Conservation (phyloP, 2,329 filamentous ascomycete genomes). For the Stachybotrys chartarum region DNA sequence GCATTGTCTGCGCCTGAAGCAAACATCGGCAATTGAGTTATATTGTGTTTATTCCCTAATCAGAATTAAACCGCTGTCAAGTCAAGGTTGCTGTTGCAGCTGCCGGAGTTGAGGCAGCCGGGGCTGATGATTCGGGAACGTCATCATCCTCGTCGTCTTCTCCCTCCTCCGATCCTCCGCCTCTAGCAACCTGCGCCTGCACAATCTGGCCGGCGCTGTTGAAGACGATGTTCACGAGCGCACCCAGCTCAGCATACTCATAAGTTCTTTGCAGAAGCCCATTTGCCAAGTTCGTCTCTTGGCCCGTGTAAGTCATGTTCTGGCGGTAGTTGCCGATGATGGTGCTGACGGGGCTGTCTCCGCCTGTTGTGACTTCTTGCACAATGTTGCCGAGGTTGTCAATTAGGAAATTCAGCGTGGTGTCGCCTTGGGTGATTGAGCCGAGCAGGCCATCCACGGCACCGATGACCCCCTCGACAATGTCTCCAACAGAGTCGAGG, state of each 20-base stretch:
- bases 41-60: too few species aligned
- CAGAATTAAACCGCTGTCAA: too few species aligned
- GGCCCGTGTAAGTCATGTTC: conserved; percentile 49
- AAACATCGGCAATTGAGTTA: too few species aligned
- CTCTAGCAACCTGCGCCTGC: background rate
- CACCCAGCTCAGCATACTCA: background rate
- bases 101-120: too few species aligned
- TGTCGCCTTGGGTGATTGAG: conserved; percentile 48
- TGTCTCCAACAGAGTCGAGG: conserved; percentile 43
- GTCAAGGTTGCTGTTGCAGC: too few species aligned
- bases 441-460: conserved; percentile 53
- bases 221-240: conserved; percentile 1
- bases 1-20: too few species aligned
- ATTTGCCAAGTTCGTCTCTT: background rate
- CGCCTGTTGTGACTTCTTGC: conserved; percentile 45
- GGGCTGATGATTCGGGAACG: too few species aligned
- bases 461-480: conserved; percentile 47
- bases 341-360: conserved; percentile 33
- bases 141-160: background rate
- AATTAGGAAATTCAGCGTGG: conserved; percentile 46
- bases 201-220: background rate
- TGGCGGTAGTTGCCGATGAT: conserved; percentile 52
- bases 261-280: background rate
- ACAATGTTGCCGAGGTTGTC: conserved; percentile 59
- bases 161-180: background rate